Evolutionary conservation across 306 rosid genomes (phyloP).

Genomic region (Fragaria vesca): DNA sequence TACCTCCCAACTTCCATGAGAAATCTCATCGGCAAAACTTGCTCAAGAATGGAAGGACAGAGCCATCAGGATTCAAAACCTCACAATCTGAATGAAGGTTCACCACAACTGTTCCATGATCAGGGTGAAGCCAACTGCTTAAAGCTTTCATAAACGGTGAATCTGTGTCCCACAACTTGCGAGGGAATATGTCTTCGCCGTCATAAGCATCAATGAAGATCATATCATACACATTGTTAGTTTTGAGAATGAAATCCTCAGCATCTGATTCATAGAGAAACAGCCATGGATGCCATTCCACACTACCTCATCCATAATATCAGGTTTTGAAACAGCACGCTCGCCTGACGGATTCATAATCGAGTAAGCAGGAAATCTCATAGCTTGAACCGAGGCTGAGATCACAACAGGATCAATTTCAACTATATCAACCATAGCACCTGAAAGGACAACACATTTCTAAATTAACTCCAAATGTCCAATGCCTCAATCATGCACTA

Average conservation of each 20-base stretch:
- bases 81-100: conserved; percentile 92
- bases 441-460: conserved; percentile 38
- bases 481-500: neutral
- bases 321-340: conserved; percentile 43
- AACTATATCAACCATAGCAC: conserved; percentile 68
- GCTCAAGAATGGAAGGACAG: conserved; percentile 49
- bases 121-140: conserved; percentile 61
- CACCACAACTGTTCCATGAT: conserved; percentile 88
- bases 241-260: conserved; percentile 57
- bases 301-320: conserved; percentile 47
- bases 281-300: conserved; percentile 88
- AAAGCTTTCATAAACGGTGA: conserved; percentile 69
- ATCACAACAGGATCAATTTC: conserved; percentile 92
- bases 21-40: conserved; percentile 58
- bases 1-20: too few species aligned
- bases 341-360: conserved; percentile 61
- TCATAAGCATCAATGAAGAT: conserved; percentile 87
- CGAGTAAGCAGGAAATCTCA: conserved; percentile 91
- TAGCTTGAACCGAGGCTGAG: conserved; percentile 79
- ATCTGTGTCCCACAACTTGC: conserved; percentile 65
- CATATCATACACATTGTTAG: conserved; percentile 58
- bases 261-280: conserved; percentile 77
- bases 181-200: conserved; percentile 87
- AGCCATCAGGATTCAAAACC: conserved; percentile 46
- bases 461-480: conserved; percentile 9